These are phyloP conservation scores for Petasospora fabianii DNA, from an alignment of 1,139 yeast species.

Conservation along the genomic window DNA sequence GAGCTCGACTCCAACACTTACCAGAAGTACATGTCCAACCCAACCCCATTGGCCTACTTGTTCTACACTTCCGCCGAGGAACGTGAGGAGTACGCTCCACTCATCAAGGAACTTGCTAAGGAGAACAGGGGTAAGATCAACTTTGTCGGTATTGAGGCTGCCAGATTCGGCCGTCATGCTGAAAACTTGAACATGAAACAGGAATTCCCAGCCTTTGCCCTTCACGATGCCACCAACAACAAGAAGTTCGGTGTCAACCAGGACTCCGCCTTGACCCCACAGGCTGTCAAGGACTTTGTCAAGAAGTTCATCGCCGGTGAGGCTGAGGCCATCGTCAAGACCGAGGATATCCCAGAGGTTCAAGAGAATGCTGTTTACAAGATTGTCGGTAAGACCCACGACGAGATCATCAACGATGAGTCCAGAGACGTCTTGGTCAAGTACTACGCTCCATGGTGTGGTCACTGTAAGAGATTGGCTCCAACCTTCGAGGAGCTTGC, in stretches of 20 bases:
- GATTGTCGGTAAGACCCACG: slow-evolving; percentile 84
- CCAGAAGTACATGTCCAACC: slow-evolving; percentile 66
- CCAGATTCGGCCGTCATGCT: slow-evolving; percentile 83
- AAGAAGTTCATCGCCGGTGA: slow-evolving; percentile 61
- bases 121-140: slow-evolving; percentile 75
- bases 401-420: slow-evolving; percentile 60
- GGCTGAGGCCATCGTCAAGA: slow-evolving; percentile 70
- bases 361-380: slow-evolving; percentile 72
- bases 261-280: slow-evolving; percentile 38
- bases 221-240: slow-evolving; percentile 68
- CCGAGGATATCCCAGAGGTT: slow-evolving; percentile 80
- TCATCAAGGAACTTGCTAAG: slow-evolving; percentile 63
- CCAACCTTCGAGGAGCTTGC: slow-evolving; percentile 90
- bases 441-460: slow-evolving; percentile 99
- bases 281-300: slow-evolving; percentile 57
- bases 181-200: slow-evolving; percentile 81
- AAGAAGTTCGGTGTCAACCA: slow-evolving; percentile 72
- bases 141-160: slow-evolving; percentile 86
- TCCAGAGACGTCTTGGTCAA: slow-evolving; percentile 86
- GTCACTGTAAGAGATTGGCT: slow-evolving; percentile 95
- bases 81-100: slow-evolving; percentile 50
- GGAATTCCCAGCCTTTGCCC: slow-evolving; percentile 85
- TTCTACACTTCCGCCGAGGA: slow-evolving; percentile 73
- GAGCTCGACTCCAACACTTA: slow-evolving; percentile 85
- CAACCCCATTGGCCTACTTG: slow-evolving; percentile 80